Evolutionary conservation across 257 asterid genomes (phyloP).

Genomic region (Jaltomata sinuosa): DNA sequence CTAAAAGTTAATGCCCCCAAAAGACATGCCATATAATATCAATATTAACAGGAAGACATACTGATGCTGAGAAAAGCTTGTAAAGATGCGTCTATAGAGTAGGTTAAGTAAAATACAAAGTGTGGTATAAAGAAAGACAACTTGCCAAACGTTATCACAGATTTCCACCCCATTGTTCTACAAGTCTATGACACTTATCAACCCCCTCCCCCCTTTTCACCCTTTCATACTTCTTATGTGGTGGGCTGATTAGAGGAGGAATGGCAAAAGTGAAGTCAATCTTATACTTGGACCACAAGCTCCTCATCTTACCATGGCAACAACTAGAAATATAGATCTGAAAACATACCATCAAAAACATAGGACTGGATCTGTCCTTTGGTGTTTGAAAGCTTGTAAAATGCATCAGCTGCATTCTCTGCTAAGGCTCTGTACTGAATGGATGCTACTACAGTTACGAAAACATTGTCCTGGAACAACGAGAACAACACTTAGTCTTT

Average conservation of each 20-base stretch:
- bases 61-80: not conserved
- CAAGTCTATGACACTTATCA: not conserved
- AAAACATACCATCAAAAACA: constrained; percentile 29
- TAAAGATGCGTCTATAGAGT: not conserved
- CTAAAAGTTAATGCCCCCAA: not conserved
- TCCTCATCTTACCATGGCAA: not conserved
- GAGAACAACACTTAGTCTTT: not conserved
- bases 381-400: constrained; percentile 28
- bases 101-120: not conserved
- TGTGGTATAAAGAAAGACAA: not conserved
- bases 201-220: not conserved
- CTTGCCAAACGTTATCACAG: not conserved
- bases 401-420: constrained; percentile 27
- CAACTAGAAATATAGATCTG: not conserved
- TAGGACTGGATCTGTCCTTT: constrained; percentile 28
- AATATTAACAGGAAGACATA: not conserved
- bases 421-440: constrained; percentile 30
- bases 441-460: constrained; percentile 35
- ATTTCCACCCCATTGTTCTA: not conserved
- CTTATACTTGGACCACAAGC: not conserved
- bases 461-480: constrained; percentile 32
- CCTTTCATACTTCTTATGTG: not conserved
- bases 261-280: not conserved
- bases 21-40: not conserved
- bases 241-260: not conserved